phyloP scores from a whole-genome alignment of 768 basidiomycete genomes.

The Trametes maxima region DNA sequence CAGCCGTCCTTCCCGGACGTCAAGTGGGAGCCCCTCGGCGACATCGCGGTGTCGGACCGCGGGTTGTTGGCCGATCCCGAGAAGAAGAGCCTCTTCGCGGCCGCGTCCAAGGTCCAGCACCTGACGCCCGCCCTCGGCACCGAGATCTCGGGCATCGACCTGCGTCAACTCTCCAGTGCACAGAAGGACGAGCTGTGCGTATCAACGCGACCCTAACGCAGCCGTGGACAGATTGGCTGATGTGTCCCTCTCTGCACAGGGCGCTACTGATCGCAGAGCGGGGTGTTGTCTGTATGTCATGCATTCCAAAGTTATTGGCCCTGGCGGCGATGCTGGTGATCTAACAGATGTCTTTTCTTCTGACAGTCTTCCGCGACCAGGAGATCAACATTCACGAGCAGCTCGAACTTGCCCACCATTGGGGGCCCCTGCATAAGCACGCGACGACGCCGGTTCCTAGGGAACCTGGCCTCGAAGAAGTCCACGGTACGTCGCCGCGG shows the following conservation, averaged over 20 bases:
- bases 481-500: conserved; percentile 53
- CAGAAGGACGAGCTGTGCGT: conserved; percentile 83
- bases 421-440: conserved; percentile 79
- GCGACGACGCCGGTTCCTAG: conserved; percentile 77
- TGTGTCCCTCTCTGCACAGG: conserved; percentile 39
- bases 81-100: conserved; percentile 65
- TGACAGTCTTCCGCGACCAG: conserved; percentile 73
- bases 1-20: conserved; percentile 69
- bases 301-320: not conserved
- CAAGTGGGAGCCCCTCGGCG: conserved; percentile 63
- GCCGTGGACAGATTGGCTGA: conserved; percentile 12
- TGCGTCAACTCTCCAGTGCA: conserved; percentile 60
- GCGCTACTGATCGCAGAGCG: conserved; percentile 76
- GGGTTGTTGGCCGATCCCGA: conserved; percentile 67
- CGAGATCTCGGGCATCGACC: conserved; percentile 72
- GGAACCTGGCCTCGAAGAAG: conserved; percentile 72
- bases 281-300: conserved; percentile 68
- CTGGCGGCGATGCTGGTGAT: not conserved
- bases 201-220: not conserved
- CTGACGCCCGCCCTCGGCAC: conserved; percentile 76
- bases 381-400: conserved; percentile 68
- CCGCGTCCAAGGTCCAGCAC: conserved; percentile 67
- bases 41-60: conserved; percentile 63
- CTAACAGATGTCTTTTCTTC: conserved; percentile 7
- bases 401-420: conserved; percentile 70